Evolutionary conservation across 2,329 filamentous ascomycete genomes (phyloP).

Genomic region (Aspergillus costaricaensis): DNA sequence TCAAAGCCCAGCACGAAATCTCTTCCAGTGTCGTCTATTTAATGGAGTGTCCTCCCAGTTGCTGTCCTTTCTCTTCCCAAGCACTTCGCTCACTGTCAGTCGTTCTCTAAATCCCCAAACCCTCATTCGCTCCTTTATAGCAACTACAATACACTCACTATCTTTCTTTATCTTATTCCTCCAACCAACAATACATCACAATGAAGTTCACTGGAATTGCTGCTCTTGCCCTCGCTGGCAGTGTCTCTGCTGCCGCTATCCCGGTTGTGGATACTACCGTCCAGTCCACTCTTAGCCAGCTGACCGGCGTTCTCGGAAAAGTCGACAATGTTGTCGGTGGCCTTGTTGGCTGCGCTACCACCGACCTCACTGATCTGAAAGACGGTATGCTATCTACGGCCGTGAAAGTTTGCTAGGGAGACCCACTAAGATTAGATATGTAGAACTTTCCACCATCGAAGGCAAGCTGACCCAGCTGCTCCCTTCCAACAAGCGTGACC

Average conservation of each 20-base stretch:
- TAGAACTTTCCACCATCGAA: slow-evolving; percentile 19
- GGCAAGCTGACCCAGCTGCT: slow-evolving; percentile 14
- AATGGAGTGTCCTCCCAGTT: slow-evolving; percentile 15
- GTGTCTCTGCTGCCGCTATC: slow-evolving; percentile 33
- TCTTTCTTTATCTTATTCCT: slow-evolving; percentile 8
- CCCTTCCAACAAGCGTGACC: neutral
- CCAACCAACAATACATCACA: slow-evolving; percentile 17
- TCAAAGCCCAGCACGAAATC: neutral
- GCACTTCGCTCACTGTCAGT: slow-evolving; percentile 24
- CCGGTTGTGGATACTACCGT: slow-evolving; percentile 20
- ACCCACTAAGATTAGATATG: neutral
- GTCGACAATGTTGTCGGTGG: slow-evolving; percentile 20
- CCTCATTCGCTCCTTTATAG: slow-evolving; percentile 16
- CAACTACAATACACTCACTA: slow-evolving; percentile 26
- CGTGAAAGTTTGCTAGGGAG: neutral
- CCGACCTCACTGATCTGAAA: slow-evolving; percentile 14
- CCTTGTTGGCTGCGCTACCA: slow-evolving; percentile 11
- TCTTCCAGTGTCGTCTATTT: slow-evolving; percentile 24
- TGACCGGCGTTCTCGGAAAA: slow-evolving; percentile 19
- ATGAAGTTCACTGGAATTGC: slow-evolving; percentile 43
- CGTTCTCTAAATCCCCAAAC: slow-evolving; percentile 21
- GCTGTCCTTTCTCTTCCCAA: slow-evolving; percentile 13
- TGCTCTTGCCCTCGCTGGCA: slow-evolving; percentile 33
- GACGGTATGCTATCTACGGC: slow-evolving; percentile 4
- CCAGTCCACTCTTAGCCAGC: slow-evolving; percentile 15